Base-by-base conservation (phyloP, 192 early-diverging fungal genomes). In the Backusella westeae region DNA sequence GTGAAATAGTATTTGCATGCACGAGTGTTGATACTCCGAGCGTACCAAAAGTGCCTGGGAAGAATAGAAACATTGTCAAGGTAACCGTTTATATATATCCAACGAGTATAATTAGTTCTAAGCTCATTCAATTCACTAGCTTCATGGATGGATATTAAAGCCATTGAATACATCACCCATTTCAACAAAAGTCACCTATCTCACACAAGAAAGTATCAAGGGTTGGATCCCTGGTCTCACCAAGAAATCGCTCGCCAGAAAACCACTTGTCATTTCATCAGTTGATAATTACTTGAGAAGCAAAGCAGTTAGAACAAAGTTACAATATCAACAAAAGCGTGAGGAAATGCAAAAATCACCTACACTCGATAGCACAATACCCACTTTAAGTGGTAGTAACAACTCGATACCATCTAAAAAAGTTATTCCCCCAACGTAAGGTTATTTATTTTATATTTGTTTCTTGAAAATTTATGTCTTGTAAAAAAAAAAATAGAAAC, bases 111-210 rank as follows among this genome's bases (percentile, higher is more conserved):
- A 12, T 44, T 44, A 32, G 15, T 1, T 38, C 8, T 15, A n/a
- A 23, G 65, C 7, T 26, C 26, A 59, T 23, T 6, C 19, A 0
- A 59, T 14, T 21, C 12, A 36, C 29, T 66, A 80, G 75, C 71
- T 88, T 2, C 84, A 82, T 63, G 87, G 87, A 19, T 88, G 87
- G 87, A 75, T 88, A 21, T 72, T 88, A n/a, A 76, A 85, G 41
- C 82, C 84, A 15, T 26, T 86, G 15, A 81, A 77, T 21, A 82
- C 82, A 4, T 76, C 78, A 12, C 87, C 87, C 0, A 78, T 80
- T 9, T 78, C 81, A 34, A 88, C 84, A 34, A 83, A 84, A 74
- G 76, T 88, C 23, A 88, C 82, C 3, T 88, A 85, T 77, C 69
- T 88, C 8, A 82, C 85, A 26, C 85, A 88, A 53, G 79, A 81